Evolutionary conservation across 148 eudicot species (phyloP), one percentile per base, ranked within the genome.

Genomic region (Chenopodium berlandieri): DNA sequence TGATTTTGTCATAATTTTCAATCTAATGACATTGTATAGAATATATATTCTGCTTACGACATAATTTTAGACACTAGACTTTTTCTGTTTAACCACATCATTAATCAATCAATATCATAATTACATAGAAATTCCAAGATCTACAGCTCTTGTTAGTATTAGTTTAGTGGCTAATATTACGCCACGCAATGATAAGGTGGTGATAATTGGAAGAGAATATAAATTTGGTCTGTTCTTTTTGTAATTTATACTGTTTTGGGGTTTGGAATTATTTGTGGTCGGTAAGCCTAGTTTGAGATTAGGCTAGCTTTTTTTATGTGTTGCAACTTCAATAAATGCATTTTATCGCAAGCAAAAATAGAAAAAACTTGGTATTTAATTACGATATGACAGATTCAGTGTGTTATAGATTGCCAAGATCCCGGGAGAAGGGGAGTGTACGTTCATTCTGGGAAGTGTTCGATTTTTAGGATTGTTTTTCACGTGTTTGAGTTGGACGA

Each of bases 101-200:
- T 60, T 50, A 54, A 69, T 50, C 81, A 79, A 56, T 79, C 75
- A 34, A 23, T 11, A 70, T 79, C 81, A 37, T 79, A 9, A 68
- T 50, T 34, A 54, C 47, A 22, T 7, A 27, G 63, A 58, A 12
- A 77, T 63, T 77, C 11, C 69, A 77, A 32, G 46, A 3, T 5
- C 14, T 75, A n/a, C 70, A 77, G 66, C 68, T 58, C 47, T n/a
- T 20, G 58, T 63, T 34, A 32, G 47, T 52, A 7, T 56, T 54
- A 14, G 27, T 54, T 75, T 13, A 75, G 79, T 37, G 71, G 79
- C 9, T 77, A 62, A 9, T 34, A 52, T 19, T n/a, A 47, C 48
- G 81, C 62, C 81, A 79, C 75, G 65, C 17, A 48, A 79, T 68
- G 40, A 27, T 63, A 48, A 27, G 4, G 30, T 47, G 9, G 30